phyloP scores from a whole-genome alignment of 345 rosid genomes.

The Populus deltoides region DNA sequence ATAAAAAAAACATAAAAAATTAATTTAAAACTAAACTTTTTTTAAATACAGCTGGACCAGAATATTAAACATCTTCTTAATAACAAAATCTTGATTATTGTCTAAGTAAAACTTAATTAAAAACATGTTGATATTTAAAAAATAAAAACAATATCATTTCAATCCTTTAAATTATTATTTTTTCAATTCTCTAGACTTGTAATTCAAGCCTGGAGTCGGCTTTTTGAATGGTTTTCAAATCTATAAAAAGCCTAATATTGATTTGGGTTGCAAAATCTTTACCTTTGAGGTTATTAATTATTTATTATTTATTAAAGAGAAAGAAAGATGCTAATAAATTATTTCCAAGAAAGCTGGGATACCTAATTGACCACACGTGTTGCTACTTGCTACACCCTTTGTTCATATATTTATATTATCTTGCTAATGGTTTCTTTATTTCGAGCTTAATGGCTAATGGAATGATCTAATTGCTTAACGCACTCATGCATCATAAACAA shows the following conservation, averaged over 20 bases:
- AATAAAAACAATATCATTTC: too few relatives aligned
- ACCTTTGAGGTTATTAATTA: not conserved
- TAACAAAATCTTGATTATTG: too few relatives aligned
- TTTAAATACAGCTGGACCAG: too few relatives aligned
- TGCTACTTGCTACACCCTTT: not conserved
- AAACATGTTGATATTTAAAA: too few relatives aligned
- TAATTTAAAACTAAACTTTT: too few relatives aligned
- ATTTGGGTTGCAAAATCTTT: not conserved
- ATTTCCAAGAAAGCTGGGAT: conserved; percentile 13
- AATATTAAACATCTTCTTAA: not conserved
- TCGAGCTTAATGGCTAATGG: not conserved
- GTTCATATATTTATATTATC: not conserved
- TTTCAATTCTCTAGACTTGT: too few relatives aligned
- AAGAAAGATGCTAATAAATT: not conserved
- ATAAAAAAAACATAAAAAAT: too few relatives aligned
- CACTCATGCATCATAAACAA: too few relatives aligned
- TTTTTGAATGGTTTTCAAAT: too few relatives aligned
- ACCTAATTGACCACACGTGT: conserved; percentile 17
- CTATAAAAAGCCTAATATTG: not conserved
- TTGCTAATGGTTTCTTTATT: not conserved
- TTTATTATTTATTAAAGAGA: not conserved
- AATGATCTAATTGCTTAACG: not conserved
- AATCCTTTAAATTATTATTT: too few relatives aligned
- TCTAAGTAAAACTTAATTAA: too few relatives aligned
- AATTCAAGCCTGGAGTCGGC: too few relatives aligned